A percentile compares a stretch with the other conserved stretches of the same genome.
phyloP scores from a whole-genome alignment of 2,329 filamentous ascomycete genomes.

The Neonectria neomacrospora region DNA sequence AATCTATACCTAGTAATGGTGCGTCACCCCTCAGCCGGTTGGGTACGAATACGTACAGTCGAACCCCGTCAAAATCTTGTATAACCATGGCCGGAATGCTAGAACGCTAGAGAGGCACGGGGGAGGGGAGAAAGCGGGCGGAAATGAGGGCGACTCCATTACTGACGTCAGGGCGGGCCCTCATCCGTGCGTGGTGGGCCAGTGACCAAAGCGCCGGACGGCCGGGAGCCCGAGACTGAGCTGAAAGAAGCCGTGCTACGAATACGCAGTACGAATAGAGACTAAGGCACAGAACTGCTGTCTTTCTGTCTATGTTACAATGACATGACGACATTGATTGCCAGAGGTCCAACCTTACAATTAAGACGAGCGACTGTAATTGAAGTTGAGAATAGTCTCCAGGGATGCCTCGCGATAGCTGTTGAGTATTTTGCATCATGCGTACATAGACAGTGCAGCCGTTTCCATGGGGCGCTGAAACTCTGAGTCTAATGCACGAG shows the following conservation, averaged over 20 bases:
- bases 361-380: neutral
- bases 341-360: neutral
- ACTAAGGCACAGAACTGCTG: neutral
- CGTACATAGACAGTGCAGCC: neutral
- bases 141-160: constrained; percentile 16
- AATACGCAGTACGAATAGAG: neutral
- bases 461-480: neutral
- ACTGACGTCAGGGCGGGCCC: constrained; percentile 40
- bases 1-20: neutral
- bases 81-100: constrained; percentile 1
- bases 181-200: constrained; percentile 7
- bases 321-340: constrained; percentile 20
- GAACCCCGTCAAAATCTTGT: neutral
- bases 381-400: neutral
- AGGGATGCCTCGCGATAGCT: neutral
- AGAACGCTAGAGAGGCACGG: constrained; percentile 1
- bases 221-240: constrained; percentile 1
- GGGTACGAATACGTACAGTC: neutral
- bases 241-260: neutral
- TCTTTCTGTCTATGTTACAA: neutral
- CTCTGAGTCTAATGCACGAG: neutral
- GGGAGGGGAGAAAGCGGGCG: constrained; percentile 15
- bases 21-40: neutral
- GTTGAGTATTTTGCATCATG: neutral
- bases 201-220: constrained; percentile 2